Conservation (phyloP, 1,284 basidiomycete species). For the Leccinum griseonigrum region DNA sequence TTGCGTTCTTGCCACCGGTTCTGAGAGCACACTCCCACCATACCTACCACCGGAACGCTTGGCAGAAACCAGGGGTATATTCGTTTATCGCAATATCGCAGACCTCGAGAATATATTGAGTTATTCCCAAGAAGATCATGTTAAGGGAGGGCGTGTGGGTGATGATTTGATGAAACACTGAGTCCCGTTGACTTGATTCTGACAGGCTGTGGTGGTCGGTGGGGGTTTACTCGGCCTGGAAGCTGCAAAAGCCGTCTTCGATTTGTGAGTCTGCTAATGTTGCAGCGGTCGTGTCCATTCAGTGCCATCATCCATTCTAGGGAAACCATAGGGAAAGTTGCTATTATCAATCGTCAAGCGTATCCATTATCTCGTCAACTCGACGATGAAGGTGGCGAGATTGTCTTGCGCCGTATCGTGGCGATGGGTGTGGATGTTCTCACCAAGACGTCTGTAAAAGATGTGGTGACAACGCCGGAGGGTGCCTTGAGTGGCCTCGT, state of each 20-base stretch:
- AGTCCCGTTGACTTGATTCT: background rate
- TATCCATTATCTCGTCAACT: conserved; percentile 72
- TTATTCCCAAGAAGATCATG: conserved; percentile 47
- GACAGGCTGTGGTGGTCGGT: conserved; percentile 16
- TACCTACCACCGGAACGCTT: conserved; percentile 48
- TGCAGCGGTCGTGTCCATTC: background rate
- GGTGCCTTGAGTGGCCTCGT: conserved; percentile 48
- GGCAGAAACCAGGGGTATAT: conserved; percentile 50
- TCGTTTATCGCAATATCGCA: conserved; percentile 72
- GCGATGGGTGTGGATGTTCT: conserved; percentile 65
- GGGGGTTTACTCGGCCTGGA: conserved; percentile 17
- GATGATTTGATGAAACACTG: background rate
- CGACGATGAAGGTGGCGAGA: conserved; percentile 65
- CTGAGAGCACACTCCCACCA: conserved; percentile 63
- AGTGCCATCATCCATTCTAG: conserved; percentile 1
- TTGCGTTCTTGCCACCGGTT: conserved; percentile 72
- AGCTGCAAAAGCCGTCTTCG: conserved; percentile 18
- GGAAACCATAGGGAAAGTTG: conserved; percentile 40
- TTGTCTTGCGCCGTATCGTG: conserved; percentile 67
- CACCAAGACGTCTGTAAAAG: conserved; percentile 48
- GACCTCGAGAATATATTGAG: conserved; percentile 61
- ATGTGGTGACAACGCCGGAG: conserved; percentile 37
- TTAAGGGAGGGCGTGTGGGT: conserved; percentile 37
- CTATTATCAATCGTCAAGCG: conserved; percentile 59
- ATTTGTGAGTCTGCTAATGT: conserved; percentile 5